A percentile compares a stretch with the other conserved stretches of the same genome.
These are phyloP conservation scores for Noccaea bulbosa DNA, from an alignment of 345 rosid species.

Conservation along the genomic window DNA sequence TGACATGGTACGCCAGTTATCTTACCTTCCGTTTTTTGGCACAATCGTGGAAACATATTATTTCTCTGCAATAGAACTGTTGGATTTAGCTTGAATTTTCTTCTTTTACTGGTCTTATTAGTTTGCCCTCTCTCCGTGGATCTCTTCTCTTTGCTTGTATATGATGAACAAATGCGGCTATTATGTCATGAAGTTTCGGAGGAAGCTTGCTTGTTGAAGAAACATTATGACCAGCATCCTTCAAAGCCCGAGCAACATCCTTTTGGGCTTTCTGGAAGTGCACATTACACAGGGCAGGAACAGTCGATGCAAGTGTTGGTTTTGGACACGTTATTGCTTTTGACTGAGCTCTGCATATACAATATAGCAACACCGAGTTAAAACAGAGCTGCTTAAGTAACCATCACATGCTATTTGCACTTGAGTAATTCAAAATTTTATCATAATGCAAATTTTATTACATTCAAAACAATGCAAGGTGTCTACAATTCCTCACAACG, in stretches of 20 bases:
- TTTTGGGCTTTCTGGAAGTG: conserved; percentile 81
- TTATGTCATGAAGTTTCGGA: conserved; percentile 72
- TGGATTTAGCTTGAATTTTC: conserved; percentile 41
- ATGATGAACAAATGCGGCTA: conserved; percentile 67
- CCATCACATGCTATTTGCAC: conserved; percentile 13
- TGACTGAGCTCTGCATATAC: conserved; percentile 58
- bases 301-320: conserved; percentile 66
- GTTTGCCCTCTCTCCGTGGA: conserved; percentile 39
- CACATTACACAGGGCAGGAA: conserved; percentile 61
- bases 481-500: too few relatives aligned
- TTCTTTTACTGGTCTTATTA: conserved; percentile 47
- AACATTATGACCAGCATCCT: conserved; percentile 71
- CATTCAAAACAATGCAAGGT: too few relatives aligned
- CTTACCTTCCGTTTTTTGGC: conserved; percentile 27
- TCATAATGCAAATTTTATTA: too few relatives aligned
- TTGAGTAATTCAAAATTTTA: not conserved
- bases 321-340: conserved; percentile 79
- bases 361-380: conserved; percentile 16
- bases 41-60: conserved; percentile 17
- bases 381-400: not conserved
- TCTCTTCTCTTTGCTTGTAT: conserved; percentile 76
- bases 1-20: not conserved
- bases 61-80: conserved; percentile 13
- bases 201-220: conserved; percentile 66
- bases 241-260: conserved; percentile 66